phyloP scores from a whole-genome alignment of 805 yeast species.

The Nakazawaea sp. region DNA sequence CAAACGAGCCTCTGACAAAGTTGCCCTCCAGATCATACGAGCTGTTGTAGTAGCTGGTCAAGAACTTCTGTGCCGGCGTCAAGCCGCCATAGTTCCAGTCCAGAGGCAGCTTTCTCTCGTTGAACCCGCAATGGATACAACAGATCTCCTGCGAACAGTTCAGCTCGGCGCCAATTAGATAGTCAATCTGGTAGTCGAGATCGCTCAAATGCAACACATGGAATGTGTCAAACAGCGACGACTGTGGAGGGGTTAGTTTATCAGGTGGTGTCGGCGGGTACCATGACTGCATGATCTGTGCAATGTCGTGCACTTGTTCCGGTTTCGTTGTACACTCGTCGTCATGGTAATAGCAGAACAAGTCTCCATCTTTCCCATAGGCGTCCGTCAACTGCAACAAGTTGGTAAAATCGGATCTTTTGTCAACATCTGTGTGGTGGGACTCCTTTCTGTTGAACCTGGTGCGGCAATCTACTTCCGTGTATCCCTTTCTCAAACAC shows the following conservation, averaged over 20 bases:
- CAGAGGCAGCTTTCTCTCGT: constrained; percentile 20
- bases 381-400: constrained; percentile 19
- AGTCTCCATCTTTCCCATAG: constrained; percentile 22
- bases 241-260: constrained; percentile 9
- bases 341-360: constrained; percentile 21
- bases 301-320: constrained; percentile 12
- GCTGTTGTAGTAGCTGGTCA: constrained; percentile 21
- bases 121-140: constrained; percentile 29
- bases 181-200: constrained; percentile 33
- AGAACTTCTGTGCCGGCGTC: background rate
- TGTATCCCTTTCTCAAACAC: constrained; percentile 19
- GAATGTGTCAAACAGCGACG: constrained; percentile 16
- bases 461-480: constrained; percentile 14
- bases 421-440: constrained; percentile 12
- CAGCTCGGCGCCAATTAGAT: constrained; percentile 30
- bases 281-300: constrained; percentile 4
- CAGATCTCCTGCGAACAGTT: constrained; percentile 32
- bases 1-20: constrained; percentile 21
- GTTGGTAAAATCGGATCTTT: constrained; percentile 20
- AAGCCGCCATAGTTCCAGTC: constrained; percentile 1
- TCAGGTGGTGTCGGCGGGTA: constrained; percentile 10
- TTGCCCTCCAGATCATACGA: constrained; percentile 22
- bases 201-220: constrained; percentile 36
- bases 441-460: constrained; percentile 16
- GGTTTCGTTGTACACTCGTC: constrained; percentile 10